Percentiles rank a stretch among this genome's conserved stretches.
Evolutionary conservation across 2,329 filamentous ascomycete species (phyloP).

Genomic region (Cercospora brassicicola): DNA sequence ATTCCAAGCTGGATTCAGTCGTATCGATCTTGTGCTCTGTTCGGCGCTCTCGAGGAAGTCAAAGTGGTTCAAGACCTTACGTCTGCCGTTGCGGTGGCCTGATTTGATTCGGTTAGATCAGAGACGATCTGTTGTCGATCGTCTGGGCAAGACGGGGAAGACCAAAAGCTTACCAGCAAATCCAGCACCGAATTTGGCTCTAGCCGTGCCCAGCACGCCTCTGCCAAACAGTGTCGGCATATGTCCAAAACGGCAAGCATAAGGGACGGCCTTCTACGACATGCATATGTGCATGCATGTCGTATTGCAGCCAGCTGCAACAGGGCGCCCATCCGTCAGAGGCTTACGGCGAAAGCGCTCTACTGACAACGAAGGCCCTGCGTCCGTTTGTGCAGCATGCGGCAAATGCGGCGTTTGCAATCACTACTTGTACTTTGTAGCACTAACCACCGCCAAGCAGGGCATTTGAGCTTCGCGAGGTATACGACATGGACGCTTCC

Average conservation of each 20-base stretch:
- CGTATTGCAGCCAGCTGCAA: background rate
- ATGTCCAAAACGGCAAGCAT: background rate
- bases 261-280: background rate
- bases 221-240: background rate
- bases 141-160: constrained; percentile 6
- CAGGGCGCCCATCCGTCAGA: background rate
- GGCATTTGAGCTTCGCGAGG: background rate
- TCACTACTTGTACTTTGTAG: background rate
- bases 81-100: constrained; percentile 10
- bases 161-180: background rate
- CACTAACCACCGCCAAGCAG: background rate
- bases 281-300: background rate
- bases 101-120: background rate
- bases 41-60: background rate
- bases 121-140: constrained; percentile 7
- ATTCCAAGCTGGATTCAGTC: background rate
- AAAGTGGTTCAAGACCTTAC: background rate
- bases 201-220: constrained; percentile 5
- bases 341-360: background rate
- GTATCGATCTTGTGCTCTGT: background rate
- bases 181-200: background rate
- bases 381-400: background rate
- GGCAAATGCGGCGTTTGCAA: background rate
- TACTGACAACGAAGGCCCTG: background rate
- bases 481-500: background rate